phyloP scores from a whole-genome alignment of 2,329 filamentous ascomycete genomes.

The Colletotrichum tamarilloi region DNA sequence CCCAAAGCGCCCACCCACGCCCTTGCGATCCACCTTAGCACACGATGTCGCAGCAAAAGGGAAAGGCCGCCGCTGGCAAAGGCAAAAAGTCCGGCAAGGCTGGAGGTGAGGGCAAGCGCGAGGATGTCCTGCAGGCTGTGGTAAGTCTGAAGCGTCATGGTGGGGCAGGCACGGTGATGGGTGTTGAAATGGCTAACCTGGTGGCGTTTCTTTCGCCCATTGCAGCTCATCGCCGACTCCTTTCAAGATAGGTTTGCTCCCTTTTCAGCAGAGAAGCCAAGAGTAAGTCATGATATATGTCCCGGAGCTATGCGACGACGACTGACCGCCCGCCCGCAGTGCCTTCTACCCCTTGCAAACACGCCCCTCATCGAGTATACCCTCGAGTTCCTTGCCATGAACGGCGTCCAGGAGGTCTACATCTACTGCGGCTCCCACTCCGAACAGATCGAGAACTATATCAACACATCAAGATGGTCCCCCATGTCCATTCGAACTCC shows the following conservation, averaged over 20 bases:
- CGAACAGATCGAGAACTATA: conserved; percentile 87
- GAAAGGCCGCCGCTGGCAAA: conserved; percentile 54
- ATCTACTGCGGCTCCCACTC: conserved; percentile 92
- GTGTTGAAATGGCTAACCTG: conserved; percentile 20
- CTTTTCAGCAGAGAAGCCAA: conserved; percentile 87
- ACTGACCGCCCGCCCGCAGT: conserved; percentile 62
- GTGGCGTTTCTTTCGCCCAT: not conserved
- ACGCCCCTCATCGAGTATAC: conserved; percentile 97
- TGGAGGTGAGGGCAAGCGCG: conserved; percentile 64
- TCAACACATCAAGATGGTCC: conserved; percentile 81
- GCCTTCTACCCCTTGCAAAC: conserved; percentile 92
- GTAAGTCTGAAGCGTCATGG: conserved; percentile 50
- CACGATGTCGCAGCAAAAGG: conserved; percentile 58
- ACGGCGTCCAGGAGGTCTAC: conserved; percentile 93
- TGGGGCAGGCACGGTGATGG: conserved; percentile 40
- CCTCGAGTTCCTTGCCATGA: conserved; percentile 93
- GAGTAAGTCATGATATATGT: conserved; percentile 66
- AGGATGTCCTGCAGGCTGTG: conserved; percentile 69
- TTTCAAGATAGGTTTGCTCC: conserved; percentile 94
- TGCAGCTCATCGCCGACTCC: conserved; percentile 87
- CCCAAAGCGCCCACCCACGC: conserved; percentile 15
- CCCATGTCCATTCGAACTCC: conserved; percentile 66
- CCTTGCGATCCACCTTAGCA: conserved; percentile 22
- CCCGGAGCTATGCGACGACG: conserved; percentile 30
- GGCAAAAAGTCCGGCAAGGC: conserved; percentile 64